Base-by-base conservation (phyloP, 495 filamentous ascomycete genomes). In the Penicillium lagena region DNA sequence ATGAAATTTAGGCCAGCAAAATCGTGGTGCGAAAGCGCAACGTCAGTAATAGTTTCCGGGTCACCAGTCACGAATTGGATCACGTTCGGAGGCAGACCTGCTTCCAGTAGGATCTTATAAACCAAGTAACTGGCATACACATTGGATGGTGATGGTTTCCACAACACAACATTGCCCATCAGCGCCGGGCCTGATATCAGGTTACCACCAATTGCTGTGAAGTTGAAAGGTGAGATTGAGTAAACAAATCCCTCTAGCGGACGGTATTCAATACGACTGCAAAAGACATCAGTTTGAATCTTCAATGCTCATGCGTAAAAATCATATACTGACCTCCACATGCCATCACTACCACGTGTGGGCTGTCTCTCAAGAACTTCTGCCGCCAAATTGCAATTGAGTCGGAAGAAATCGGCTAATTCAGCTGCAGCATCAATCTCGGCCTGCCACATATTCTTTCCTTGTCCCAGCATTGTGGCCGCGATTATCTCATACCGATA, bases 401-500 rank as follows among this genome's bases (percentile, higher is more conserved):
- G 89, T 43, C 85, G 77, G 42, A 96, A 72, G 68, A 97, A 97
- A 60, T 97, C 90, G 44, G 81, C 83, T 43, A 95, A 66, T 65
- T 97, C 91, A 1, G 91, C 90, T 2, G 90, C 90, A 14, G 90
- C 82, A 67, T 97, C 91, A 50, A 96, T 96, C 73, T 97, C 91
- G 36, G 87, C 91, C 61, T 97, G 91, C 89, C 90, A 96, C 13
- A 87, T 85, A 59, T 95, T 96, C 75, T 97, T 97, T 39, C 91
- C 91, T 63, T 97, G 91, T 28, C 91, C 91, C 8, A 95, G 72
- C 78, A 97, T 96, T 0, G 91, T 97, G 1, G 88, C 83, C 2
- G 93, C 90, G 77, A 96, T 90, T 42, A 97, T 70, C 38, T 95
- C 87, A 61, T 94, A 94, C 47, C 91, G 80, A 67, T 97, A 96